Conservation (phyloP, 495 filamentous ascomycete species). For the Hypoxylon lienhwacheense region DNA sequence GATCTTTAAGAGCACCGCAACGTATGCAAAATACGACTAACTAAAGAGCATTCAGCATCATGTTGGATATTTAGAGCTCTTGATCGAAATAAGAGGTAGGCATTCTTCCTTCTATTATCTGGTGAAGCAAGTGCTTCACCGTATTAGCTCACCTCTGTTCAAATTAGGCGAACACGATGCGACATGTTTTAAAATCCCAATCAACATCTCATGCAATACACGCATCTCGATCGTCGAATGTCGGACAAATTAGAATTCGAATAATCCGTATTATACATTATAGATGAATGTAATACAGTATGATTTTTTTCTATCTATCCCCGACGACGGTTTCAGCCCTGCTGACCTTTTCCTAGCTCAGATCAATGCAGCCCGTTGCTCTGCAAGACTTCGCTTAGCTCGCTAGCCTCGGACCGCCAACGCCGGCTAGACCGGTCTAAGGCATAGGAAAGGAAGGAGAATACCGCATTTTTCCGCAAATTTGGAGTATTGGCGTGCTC, state of each 20-base stretch:
- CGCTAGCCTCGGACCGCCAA: not conserved
- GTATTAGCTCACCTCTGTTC: not conserved
- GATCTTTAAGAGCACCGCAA: not conserved
- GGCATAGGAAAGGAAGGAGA: slow-evolving; percentile 21
- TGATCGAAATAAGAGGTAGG: no score
- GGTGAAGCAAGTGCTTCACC: no score
- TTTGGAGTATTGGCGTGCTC: no score
- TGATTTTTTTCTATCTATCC: no score
- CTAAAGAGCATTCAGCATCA: not conserved
- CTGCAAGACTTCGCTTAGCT: slow-evolving; percentile 15
- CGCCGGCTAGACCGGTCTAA: slow-evolving; percentile 7
- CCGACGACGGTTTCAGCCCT: slow-evolving; percentile 29
- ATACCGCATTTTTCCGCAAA: no score
- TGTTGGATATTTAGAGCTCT: no score
- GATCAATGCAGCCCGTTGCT: slow-evolving; percentile 21
- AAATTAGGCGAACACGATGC: not conserved
- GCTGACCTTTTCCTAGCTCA: slow-evolving; percentile 20
- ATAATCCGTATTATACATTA: slow-evolving; percentile 3
- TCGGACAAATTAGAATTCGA: slow-evolving; percentile 4
- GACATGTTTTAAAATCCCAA: not conserved
- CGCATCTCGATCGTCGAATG: slow-evolving; percentile 2
- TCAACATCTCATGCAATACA: slow-evolving; percentile 6
- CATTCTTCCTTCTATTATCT: not conserved
- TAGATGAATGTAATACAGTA: no score
- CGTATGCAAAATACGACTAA: not conserved